Base-by-base conservation (phyloP, 257 asterid species). In the Penstemon eatonii region DNA sequence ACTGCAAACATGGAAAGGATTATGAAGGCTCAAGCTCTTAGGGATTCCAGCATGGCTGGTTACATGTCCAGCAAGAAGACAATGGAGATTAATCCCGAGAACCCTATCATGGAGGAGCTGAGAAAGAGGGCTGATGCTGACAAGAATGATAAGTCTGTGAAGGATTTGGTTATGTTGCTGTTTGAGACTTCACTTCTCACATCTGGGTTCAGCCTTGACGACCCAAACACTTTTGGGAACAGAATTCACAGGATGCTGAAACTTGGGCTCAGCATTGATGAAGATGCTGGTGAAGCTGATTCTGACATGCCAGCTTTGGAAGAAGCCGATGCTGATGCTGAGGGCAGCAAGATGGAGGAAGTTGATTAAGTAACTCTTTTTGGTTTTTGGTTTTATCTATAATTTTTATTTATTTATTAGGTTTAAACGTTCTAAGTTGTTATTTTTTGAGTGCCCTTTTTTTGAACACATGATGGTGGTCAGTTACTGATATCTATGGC, bases 341-440 rank as follows among this genome's bases (percentile, higher is more conserved):
- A 82, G 62, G 87, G 86, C 47, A 80, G 86, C 88, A 85, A 85
- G 88, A 85, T 85, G 91, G 91, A 80, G 73, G 88, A 85, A 61
- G 91, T 85, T 4, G 91, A 85, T 44, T 85, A 80, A 82, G 3
- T 64, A 41, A 51, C 66, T 15, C 5, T 15, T 60, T 15, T 25
- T 18, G 18, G 6, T 18, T 4, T 0, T 43, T 62, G 19, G 67
- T 15, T 61, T 9, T 43, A 45, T 43, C 39, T 63, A 25, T 25
- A 25, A 25, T 1, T 62, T 62, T 19, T 19, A 0, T 12, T 49
- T 49, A 1, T 10, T 49, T 5, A 3, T 25, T 40, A 37, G 49
- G 49, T 60, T 6, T 19, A 4, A 45, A 9, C 40, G 18, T 61
- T 12, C 10, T 13, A 13, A 42, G 67, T 61, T 61, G 3, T 25